These are phyloP conservation scores for Lipomyces starkeyi DNA, from an alignment of 805 yeast species.

Conservation along the genomic window DNA sequence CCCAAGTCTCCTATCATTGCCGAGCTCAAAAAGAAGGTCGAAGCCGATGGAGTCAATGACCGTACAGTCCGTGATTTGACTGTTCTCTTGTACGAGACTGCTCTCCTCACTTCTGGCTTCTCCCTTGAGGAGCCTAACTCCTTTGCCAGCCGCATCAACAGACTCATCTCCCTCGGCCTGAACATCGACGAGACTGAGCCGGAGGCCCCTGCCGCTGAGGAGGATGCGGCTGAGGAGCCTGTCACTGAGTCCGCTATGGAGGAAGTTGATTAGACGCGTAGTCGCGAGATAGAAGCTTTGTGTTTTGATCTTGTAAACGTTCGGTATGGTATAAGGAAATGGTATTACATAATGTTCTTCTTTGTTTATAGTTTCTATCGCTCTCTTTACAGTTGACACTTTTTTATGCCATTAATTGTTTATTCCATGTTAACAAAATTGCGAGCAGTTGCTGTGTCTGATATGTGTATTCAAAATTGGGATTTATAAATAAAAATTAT, in stretches of 20 bases:
- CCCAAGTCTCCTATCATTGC: constrained; percentile 94
- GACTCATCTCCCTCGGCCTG: constrained; percentile 96
- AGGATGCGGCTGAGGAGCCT: constrained; percentile 60
- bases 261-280: constrained; percentile 84
- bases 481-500: neutral
- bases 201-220: constrained; percentile 47
- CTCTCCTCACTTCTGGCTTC: constrained; percentile 98
- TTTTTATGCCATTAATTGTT: neutral
- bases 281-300: neutral
- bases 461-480: neutral
- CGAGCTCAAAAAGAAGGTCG: constrained; percentile 96
- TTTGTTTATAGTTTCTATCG: neutral
- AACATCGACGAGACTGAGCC: constrained; percentile 91
- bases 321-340: neutral
- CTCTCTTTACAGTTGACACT: neutral
- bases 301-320: constrained; percentile 1
- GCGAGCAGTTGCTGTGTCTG: neutral
- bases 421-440: neutral
- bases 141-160: constrained; percentile 96
- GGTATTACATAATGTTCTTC: neutral
- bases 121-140: constrained; percentile 97
- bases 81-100: constrained; percentile 95
- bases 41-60: constrained; percentile 96
- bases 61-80: constrained; percentile 98
- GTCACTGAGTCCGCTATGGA: constrained; percentile 97